A percentile compares a stretch with the other conserved stretches of the same genome.
phyloP scores from a whole-genome alignment of 495 filamentous ascomycete species.

The Neurospora tetrasperma region DNA sequence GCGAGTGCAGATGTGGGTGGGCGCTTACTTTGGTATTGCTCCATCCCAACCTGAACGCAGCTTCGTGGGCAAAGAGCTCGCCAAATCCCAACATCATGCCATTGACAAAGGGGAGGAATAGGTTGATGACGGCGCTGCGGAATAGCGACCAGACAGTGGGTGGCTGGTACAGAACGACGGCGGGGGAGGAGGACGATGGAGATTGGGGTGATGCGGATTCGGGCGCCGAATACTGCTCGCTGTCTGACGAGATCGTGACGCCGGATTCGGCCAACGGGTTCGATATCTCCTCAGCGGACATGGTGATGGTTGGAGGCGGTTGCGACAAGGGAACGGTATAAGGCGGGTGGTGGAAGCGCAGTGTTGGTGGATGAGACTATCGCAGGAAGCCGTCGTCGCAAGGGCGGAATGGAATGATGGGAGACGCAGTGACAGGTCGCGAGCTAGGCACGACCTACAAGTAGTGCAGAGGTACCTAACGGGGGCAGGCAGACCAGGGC shows the following conservation, averaged over 20 bases:
- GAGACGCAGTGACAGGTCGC: neutral
- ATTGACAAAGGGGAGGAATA: slow-evolving; percentile 91
- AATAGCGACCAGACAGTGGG: slow-evolving; percentile 77
- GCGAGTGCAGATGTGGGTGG: neutral
- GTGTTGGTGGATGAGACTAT: neutral
- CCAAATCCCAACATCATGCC: slow-evolving; percentile 97
- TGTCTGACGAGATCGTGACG: slow-evolving; percentile 81
- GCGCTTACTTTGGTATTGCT: slow-evolving; percentile 73
- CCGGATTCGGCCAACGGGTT: slow-evolving; percentile 65
- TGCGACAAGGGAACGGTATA: neutral
- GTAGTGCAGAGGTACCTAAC: neutral
- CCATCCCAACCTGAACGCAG: slow-evolving; percentile 88
- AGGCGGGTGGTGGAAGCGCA: neutral
- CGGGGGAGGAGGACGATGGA: slow-evolving; percentile 56
- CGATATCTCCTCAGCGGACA: slow-evolving; percentile 41
- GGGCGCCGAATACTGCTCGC: slow-evolving; percentile 74
- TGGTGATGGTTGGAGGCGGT: slow-evolving; percentile 7
- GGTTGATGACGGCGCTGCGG: slow-evolving; percentile 86
- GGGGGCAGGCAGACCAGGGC: neutral
- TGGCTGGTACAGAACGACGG: slow-evolving; percentile 79
- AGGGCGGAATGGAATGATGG: neutral
- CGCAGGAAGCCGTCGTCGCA: neutral
- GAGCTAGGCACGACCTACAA: neutral
- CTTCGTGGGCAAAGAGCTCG: slow-evolving; percentile 91
- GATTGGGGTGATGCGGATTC: slow-evolving; percentile 41